phyloP scores from a whole-genome alignment of 176 grass and related monocot genomes.

The Chloris gayana region DNA sequence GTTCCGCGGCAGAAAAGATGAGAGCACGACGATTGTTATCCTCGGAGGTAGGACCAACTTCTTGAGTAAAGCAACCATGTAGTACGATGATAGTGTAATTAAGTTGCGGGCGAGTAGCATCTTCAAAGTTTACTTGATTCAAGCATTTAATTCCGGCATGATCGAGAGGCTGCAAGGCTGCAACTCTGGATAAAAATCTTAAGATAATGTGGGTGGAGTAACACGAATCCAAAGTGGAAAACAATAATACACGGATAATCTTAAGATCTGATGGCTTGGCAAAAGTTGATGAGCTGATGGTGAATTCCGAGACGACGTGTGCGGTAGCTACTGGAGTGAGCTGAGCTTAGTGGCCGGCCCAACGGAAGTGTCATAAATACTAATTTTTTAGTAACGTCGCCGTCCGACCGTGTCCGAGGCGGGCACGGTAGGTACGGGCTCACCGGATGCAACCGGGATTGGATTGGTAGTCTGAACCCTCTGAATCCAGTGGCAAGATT shows the following conservation, averaged over 20 bases:
- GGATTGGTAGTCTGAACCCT: not conserved
- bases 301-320: conserved; percentile 19
- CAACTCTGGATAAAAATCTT: not conserved
- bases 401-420: not conserved
- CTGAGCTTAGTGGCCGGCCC: conserved; percentile 12
- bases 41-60: not conserved
- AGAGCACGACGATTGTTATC: not conserved
- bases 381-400: conserved; percentile 4
- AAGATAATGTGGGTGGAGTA: conserved; percentile 10
- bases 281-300: conserved; percentile 10
- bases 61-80: not conserved
- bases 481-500: not conserved
- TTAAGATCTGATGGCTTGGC: conserved; percentile 8
- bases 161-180: not conserved
- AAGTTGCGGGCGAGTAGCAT: not conserved
- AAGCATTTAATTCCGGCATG: not conserved
- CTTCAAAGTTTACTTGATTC: not conserved
- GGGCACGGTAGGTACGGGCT: not conserved
- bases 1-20: conserved; percentile 8
- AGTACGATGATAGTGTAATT: not conserved
- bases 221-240: conserved; percentile 29
- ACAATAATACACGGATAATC: not conserved
- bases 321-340: conserved; percentile 16
- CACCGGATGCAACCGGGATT: conserved; percentile 13
- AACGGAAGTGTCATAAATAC: not conserved